Base-by-base conservation (phyloP, 2,329 filamentous ascomycete species). In the Beauveria bassiana region DNA sequence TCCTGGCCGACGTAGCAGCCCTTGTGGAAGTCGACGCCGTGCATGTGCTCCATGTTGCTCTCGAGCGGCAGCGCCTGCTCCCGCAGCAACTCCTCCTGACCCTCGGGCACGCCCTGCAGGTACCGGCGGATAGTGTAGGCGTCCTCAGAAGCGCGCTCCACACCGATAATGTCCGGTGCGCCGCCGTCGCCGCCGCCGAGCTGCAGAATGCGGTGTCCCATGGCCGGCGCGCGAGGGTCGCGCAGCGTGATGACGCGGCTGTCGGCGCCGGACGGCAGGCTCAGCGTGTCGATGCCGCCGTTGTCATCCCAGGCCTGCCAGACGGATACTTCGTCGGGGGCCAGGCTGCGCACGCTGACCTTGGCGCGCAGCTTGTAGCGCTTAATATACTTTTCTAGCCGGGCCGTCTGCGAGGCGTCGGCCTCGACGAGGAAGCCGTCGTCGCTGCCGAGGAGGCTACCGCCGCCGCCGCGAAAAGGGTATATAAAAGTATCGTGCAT, bases 1-100 rank as follows among this genome's bases (percentile, higher is more conserved):
- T 99, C 95, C 75, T 99, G 95, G 0, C 95, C 95, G 8, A 98
- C 86, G 74, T 99, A 99, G 76, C 95, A 99, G 8, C 95, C 95
- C 77, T 99, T 99, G 70, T 86, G 86, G 77, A 95, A 99, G 75
- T 97, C 91, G 66, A 99, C 88, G 28, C 86, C 95, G 53, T 84
- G 83, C 81, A 90, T 90, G 63, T 90, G 77, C 74, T 99, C 95
- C 72, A 98, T 82, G 72, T 97, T 97, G 70, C 82, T 88, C 75
- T 98, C 93, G 73, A 93, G 87, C 1, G 95, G 93, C 60, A 99
- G 79, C 0, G 91, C 86, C 20, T 81, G 77, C 65, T 89, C 89
- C 62, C 81, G 77, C 7, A 84, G 72, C 22, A 99, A 86, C 77
- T 99, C 95, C 18, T 77, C 72, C 71, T 90, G 90, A 1, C 95